These are phyloP conservation scores for Calonectria crousiana DNA, from an alignment of 2,329 filamentous ascomycete species.

Conservation along the genomic window DNA sequence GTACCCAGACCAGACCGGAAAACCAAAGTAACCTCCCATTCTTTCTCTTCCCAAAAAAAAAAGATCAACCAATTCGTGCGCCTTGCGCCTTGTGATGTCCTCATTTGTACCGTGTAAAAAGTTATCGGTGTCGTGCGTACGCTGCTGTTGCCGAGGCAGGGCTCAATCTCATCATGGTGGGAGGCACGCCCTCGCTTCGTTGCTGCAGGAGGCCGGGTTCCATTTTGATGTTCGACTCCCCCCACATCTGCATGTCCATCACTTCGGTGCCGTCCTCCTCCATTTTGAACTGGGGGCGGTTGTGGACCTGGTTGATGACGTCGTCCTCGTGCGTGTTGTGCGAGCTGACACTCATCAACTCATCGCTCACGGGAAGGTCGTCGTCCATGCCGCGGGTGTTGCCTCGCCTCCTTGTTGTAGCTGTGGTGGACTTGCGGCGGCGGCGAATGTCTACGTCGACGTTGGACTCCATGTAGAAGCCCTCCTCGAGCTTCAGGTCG, in stretches of 20 bases:
- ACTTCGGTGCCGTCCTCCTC: slow-evolving; percentile 45
- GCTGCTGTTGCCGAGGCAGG: slow-evolving; percentile 32
- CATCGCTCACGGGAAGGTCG: slow-evolving; percentile 51
- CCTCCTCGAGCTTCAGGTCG: slow-evolving; percentile 55
- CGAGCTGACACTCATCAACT: slow-evolving; percentile 52
- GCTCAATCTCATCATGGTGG: slow-evolving; percentile 34
- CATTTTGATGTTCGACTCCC: slow-evolving; percentile 46
- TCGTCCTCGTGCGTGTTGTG: slow-evolving; percentile 52
- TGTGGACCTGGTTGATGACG: slow-evolving; percentile 50
- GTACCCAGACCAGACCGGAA: slow-evolving; percentile 18
- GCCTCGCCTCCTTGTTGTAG: slow-evolving; percentile 43
- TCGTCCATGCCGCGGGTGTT: slow-evolving; percentile 36
- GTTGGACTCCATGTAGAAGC: slow-evolving; percentile 54
- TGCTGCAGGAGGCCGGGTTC: slow-evolving; percentile 39
- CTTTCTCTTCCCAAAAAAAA: neutral
- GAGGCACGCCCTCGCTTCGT: slow-evolving; percentile 36
- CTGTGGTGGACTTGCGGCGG: slow-evolving; percentile 55
- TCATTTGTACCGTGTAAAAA: slow-evolving; percentile 25
- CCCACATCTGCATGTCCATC: slow-evolving; percentile 47
- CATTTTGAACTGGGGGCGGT: slow-evolving; percentile 39
- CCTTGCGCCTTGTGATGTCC: slow-evolving; percentile 10
- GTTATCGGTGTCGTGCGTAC: slow-evolving; percentile 40
- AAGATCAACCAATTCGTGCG: neutral
- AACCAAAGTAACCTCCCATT: slow-evolving; percentile 26
- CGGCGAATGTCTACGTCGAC: slow-evolving; percentile 53